These are phyloP conservation scores for Phaseolus coccineus DNA, from an alignment of 331 rosid genomes.

Conservation along the genomic window DNA sequence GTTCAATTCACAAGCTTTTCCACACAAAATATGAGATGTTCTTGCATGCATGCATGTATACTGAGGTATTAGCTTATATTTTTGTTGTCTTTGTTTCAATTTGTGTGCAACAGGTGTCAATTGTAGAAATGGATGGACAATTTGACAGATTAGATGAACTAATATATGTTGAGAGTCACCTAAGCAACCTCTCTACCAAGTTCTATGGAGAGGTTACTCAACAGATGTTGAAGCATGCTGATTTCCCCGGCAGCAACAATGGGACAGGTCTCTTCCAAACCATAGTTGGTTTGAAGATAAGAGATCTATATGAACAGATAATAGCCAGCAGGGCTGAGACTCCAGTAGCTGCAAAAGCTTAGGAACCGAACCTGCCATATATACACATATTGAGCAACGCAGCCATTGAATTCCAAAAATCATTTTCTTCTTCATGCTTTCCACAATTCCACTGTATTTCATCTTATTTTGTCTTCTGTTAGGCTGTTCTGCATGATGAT, in stretches of 20 bases:
- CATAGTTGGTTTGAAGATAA: conserved; percentile 88
- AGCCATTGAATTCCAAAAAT: conserved; percentile 35
- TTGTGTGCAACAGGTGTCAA: conserved; percentile 68
- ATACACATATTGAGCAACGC: conserved; percentile 40
- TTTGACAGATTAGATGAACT: conserved; percentile 98
- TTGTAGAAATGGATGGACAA: conserved; percentile 98
- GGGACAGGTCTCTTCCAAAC: conserved; percentile 99
- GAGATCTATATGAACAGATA: conserved; percentile 88
- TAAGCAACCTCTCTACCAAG: conserved; percentile 87
- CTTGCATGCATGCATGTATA: neutral
- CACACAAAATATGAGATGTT: neutral
- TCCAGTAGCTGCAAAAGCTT: conserved; percentile 75
- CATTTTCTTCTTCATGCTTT: conserved; percentile 40
- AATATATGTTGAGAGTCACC: conserved; percentile 95
- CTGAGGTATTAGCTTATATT: neutral
- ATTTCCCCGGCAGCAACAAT: conserved; percentile 97
- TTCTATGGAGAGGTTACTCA: conserved; percentile 99
- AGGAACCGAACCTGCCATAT: conserved; percentile 34
- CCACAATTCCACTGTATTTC: conserved; percentile 39
- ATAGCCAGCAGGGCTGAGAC: conserved; percentile 62
- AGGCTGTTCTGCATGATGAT: conserved; percentile 54
- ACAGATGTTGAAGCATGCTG: conserved; percentile 97
- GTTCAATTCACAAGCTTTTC: conserved; percentile 10
- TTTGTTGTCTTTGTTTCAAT: neutral
- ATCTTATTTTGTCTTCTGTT: conserved; percentile 44